Evolutionary conservation across 1,139 yeast genomes (phyloP).

Genomic region (Suhomyces coccinellae): DNA sequence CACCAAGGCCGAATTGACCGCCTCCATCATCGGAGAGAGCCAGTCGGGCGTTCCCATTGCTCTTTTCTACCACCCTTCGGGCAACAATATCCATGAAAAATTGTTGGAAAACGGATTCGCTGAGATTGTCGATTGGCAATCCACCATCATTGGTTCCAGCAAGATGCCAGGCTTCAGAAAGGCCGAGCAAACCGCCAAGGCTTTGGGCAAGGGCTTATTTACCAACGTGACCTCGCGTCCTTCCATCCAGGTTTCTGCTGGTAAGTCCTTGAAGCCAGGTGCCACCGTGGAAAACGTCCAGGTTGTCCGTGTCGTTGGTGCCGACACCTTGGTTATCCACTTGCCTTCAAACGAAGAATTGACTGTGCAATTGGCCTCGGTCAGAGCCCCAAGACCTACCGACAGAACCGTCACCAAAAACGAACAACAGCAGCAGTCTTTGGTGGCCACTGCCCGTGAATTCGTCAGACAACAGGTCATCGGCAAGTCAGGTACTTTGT

Average conservation of each 20-base stretch:
- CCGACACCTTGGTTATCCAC: slow-evolving; percentile 64
- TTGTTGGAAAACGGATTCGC: slow-evolving; percentile 71
- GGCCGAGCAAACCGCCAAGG: slow-evolving; percentile 69
- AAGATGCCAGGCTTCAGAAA: slow-evolving; percentile 62
- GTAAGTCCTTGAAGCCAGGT: slow-evolving; percentile 43
- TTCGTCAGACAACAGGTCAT: slow-evolving; percentile 66
- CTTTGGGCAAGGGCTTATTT: slow-evolving; percentile 63
- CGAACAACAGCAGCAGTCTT: slow-evolving; percentile 42
- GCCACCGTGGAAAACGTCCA: slow-evolving; percentile 49
- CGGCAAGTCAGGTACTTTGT: slow-evolving; percentile 64
- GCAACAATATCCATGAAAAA: slow-evolving; percentile 64
- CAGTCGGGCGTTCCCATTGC: slow-evolving; percentile 66
- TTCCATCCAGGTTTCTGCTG: slow-evolving; percentile 16
- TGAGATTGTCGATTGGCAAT: slow-evolving; percentile 81
- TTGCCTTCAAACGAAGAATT: slow-evolving; percentile 48
- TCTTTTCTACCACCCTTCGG: slow-evolving; percentile 67
- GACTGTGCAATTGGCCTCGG: slow-evolving; percentile 72
- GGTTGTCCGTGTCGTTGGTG: slow-evolving; percentile 60
- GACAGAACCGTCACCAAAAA: slow-evolving; percentile 55
- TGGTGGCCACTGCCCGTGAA: slow-evolving; percentile 68
- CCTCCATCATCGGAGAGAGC: slow-evolving; percentile 59
- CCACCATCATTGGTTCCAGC: slow-evolving; percentile 65
- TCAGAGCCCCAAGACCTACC: slow-evolving; percentile 68
- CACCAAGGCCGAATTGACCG: slow-evolving; percentile 53
- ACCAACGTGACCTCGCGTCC: slow-evolving; percentile 36